Base-by-base conservation (phyloP, 257 asterid genomes). In the Capsicum baccatum region DNA sequence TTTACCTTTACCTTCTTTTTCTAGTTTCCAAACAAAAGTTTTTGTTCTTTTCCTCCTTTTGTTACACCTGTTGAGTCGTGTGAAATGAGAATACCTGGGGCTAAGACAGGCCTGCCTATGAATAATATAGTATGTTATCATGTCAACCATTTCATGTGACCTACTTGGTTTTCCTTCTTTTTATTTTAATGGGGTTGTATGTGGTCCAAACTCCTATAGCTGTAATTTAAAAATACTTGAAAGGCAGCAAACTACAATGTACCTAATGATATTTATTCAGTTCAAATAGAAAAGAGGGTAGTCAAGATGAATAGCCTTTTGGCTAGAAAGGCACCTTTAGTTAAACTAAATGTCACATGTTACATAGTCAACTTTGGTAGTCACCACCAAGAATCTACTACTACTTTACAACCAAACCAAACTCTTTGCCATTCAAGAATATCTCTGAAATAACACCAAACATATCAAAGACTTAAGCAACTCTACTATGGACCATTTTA, bases 81-180 rank as follows among this genome's bases (percentile, higher is more conserved):
- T 89, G 88, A 55, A 88, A 84, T 26, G 52, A 82, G 93, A 85
- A 88, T 85, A 82, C 88, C 63, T n/a, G 84, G 81, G 87, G 87
- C 85, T 81, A 83, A 88, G 79, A 84, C 57, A 59, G 90, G 89
- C 88, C 83, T 79, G 86, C 56, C 70, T 86, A 86, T 69, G 44
- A 47, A 70, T 73, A 73, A 73, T 85, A 57, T 83, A 82, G 79
- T 86, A 89, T 67, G 64, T 83, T 83, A 86, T 87, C 87, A 85
- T 79, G 84, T 89, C 86, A 79, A 87, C 42, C 60, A 73, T 16
- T 85, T 57, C 79, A 73, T 70, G 33, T 83, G 44, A 54, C 21
- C 48, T 80, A 83, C 83, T 86, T 81, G 87, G 89, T 86, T 83
- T 86, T 89, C n/a, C 39, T 8, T 74, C 16, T 74, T 50, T 48